These are phyloP conservation scores for sorghum (Sorghum bicolor) DNA, from an alignment of 176 grass and related monocot species.

Conservation along the genomic window Sorghum_bicolor_NCBIv3 NC_012870.2:3752001-3752500, in stretches of 20 bases:
- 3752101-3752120: too few species aligned
- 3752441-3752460: conserved; percentile 19
- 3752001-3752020: too few species aligned
- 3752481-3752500: conserved; percentile 32
- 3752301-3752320: background rate
- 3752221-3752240: background rate
- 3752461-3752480: conserved; percentile 33
- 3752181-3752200: too few species aligned
- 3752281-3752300: background rate
- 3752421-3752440: background rate
- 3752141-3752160: too few species aligned
- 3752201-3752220: conserved; percentile 21
- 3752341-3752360: background rate
- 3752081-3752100: too few species aligned
- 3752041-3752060: too few species aligned
- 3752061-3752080: too few species aligned
- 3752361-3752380: background rate
- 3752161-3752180: too few species aligned
- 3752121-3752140: too few species aligned
- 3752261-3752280: background rate
- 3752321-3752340: background rate
- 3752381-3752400: background rate
- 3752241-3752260: background rate
- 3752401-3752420: conserved; percentile 12
- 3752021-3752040: too few species aligned